A percentile compares a stretch with the other conserved stretches of the same genome.
Evolutionary conservation across 2,329 filamentous ascomycete genomes (phyloP).

Genomic region (Fusarium coffeatum): DNA sequence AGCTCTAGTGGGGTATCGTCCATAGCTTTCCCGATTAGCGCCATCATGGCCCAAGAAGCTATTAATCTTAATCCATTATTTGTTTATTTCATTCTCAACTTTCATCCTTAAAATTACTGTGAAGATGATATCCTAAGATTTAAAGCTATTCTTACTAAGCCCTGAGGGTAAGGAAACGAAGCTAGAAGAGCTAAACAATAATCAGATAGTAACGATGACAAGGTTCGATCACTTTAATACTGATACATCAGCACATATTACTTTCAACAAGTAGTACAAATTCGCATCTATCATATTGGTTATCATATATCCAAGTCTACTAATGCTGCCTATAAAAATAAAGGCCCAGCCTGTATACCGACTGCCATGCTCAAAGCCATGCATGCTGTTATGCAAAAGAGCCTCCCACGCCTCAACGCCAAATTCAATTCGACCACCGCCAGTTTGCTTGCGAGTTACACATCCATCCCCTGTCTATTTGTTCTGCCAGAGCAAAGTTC

Average conservation of each 20-base stretch:
- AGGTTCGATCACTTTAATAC: background rate
- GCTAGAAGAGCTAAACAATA: background rate
- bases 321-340: conserved; percentile 25
- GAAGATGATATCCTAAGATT: background rate
- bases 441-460: background rate
- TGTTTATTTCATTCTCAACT: background rate
- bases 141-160: background rate
- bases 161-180: background rate
- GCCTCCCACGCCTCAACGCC: conserved; percentile 33
- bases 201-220: background rate
- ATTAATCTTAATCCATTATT: background rate
- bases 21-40: conserved; percentile 29
- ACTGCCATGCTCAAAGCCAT: conserved; percentile 14
- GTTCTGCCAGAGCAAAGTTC: conserved; percentile 89
- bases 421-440: conserved; percentile 26
- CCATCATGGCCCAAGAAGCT: conserved; percentile 5
- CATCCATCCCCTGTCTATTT: conserved; percentile 56
- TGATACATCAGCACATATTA: background rate
- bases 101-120: background rate
- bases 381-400: conserved; percentile 34
- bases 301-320: conserved; percentile 26
- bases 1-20: conserved; percentile 41
- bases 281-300: conserved; percentile 23
- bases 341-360: conserved; percentile 9
- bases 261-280: background rate